Evolutionary conservation across 352 stramenopile species (phyloP).

Genomic region (Phytophthora fragariaefolia): DNA sequence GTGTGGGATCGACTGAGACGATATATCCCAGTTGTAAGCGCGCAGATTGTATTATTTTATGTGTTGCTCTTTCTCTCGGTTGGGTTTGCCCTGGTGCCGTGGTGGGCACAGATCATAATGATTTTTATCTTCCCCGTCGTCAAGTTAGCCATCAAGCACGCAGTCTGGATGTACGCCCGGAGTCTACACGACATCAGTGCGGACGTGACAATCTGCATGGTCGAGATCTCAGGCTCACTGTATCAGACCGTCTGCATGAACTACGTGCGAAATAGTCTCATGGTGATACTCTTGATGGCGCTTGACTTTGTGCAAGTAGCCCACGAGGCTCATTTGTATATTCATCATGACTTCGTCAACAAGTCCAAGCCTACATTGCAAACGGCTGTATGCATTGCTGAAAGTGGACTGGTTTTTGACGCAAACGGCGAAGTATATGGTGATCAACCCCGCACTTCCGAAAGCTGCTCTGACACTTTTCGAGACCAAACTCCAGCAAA

Average conservation of each 20-base stretch:
- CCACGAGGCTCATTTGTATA: constrained; percentile 14
- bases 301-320: constrained; percentile 22
- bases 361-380: constrained; percentile 9
- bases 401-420: neutral
- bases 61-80: constrained; percentile 27
- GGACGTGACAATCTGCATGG: constrained; percentile 35
- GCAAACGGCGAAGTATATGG: neutral
- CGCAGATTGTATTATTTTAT: constrained; percentile 24
- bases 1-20: neutral
- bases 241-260: constrained; percentile 38
- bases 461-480: neutral
- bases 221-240: constrained; percentile 36
- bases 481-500: neutral
- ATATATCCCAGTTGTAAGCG: constrained; percentile 22
- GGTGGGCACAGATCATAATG: constrained; percentile 17
- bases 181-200: constrained; percentile 31
- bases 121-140: constrained; percentile 27
- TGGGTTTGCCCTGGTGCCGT: constrained; percentile 11
- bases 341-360: constrained; percentile 12
- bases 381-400: constrained; percentile 5
- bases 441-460: neutral
- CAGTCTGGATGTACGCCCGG: constrained; percentile 28
- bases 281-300: constrained; percentile 16
- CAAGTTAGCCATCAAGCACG: constrained; percentile 28
- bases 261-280: constrained; percentile 15